These are phyloP conservation scores for Corynespora cassiicola DNA, from an alignment of 2,329 filamentous ascomycete genomes.

Conservation along the genomic window DNA sequence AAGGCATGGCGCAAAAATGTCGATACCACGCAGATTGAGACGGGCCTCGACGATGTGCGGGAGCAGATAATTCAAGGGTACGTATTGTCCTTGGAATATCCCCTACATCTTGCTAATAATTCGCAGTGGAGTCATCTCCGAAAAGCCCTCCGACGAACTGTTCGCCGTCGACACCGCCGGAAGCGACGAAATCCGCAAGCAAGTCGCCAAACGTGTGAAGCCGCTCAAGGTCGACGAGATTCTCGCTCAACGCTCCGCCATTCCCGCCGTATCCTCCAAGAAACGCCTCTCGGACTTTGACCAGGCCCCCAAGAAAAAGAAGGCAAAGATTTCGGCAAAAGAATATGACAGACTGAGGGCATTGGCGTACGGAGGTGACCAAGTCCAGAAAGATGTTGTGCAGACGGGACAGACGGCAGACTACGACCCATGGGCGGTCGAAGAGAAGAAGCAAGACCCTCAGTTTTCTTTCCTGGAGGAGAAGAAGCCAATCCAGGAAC, in stretches of 20 bases:
- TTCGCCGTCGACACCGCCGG: slow-evolving; percentile 83
- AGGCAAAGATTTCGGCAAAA: slow-evolving; percentile 82
- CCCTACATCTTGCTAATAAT: neutral
- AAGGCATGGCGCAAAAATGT: slow-evolving; percentile 99
- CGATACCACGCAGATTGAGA: slow-evolving; percentile 83
- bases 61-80: slow-evolving; percentile 93
- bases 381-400: slow-evolving; percentile 54
- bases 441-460: slow-evolving; percentile 57
- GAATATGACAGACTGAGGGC: slow-evolving; percentile 80
- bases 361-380: slow-evolving; percentile 75
- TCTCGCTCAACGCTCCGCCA: slow-evolving; percentile 79
- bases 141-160: slow-evolving; percentile 82
- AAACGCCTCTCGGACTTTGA: slow-evolving; percentile 81
- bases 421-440: slow-evolving; percentile 81
- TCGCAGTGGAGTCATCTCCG: slow-evolving; percentile 79
- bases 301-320: slow-evolving; percentile 72
- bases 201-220: slow-evolving; percentile 73
- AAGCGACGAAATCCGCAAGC: slow-evolving; percentile 69
- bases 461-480: slow-evolving; percentile 72
- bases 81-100: slow-evolving; percentile 32
- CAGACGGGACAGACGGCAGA: slow-evolving; percentile 63
- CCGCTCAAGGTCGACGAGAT: slow-evolving; percentile 91
- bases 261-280: slow-evolving; percentile 77
- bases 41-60: slow-evolving; percentile 82
- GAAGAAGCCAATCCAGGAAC: slow-evolving; percentile 71